Evolutionary conservation across 306 rosid species (phyloP), one percentile per base, ranked within the genome.

Genomic region (Pterocarpus macrocarpus): DNA sequence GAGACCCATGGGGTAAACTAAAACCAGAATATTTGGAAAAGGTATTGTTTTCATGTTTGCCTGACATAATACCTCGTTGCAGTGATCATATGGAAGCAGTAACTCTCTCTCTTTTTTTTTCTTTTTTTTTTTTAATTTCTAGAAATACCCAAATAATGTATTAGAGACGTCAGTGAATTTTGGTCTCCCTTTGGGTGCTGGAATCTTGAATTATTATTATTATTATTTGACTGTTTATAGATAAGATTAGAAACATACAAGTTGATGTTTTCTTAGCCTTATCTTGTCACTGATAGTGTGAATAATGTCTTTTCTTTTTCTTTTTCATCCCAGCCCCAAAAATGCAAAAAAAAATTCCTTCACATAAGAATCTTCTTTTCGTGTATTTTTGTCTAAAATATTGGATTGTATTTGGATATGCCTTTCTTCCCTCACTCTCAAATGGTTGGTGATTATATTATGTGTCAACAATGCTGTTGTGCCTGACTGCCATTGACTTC

Each of bases 1-100:
- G 98, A 84, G 90, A 96, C 83, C 99, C 99, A 15, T 96, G 99
- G 99, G 99, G 98, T 84, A 87, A 87, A 84, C 85, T 85, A 39
- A 89, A 89, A 79, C 98, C 97, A 39, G 91, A 93, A 14, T 96
- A 96, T 83, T 79, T 96, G 92, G 97, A 96, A 83, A 96, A 89
- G 99, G 99, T 93, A 91, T 57, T 33, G 71, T 63, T 44, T 73
- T 43, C 43, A 8, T 79, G 72, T 64, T 22, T 64, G 45, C 72
- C 41, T 36, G 61, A 56, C 59, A 59, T 59, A 12, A 71, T 73
- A 63, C 50, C 39, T 45, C 8, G 57, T 59, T 41, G 72, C 64
- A 56, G 61, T 79, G 77, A 68, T 73, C 53, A 62, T 55, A 44
- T 56, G 28, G 71, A 74, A 78, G 68, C 77, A 45, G 36, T 52